Evolutionary conservation across 192 early-diverging fungal species (phyloP), one percentile per base, ranked within the genome.

Genomic region (Borealophlyctis nickersoniae): DNA sequence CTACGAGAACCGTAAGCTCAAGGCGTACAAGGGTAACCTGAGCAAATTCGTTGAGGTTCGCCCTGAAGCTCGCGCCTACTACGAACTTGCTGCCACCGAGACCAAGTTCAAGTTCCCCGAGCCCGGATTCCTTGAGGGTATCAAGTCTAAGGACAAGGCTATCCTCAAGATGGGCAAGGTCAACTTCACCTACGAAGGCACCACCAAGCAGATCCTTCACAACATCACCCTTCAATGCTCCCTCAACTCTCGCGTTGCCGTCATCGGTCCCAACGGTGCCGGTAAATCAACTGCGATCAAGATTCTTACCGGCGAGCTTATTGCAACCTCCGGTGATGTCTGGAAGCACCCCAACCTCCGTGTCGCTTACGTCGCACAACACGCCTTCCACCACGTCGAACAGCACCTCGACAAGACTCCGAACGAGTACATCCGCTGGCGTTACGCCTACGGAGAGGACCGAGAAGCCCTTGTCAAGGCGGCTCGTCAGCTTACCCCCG

Each of bases 271-370:
- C 27, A 92, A 92, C 68, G 91, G 91, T 72, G 91, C 91, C 65
- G 91, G 91, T 65, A 92, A 92, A 55, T 90, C 89, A 0, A 92
- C 91, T 30, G 79, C 89, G 77, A 89, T 92, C 77, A 92, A 92
- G 73, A 58, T 91, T 28, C 61, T 92, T 32, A 89, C 86, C 53
- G 91, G 89, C 56, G 89, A 91, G 74, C 73, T 84, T 32, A 72
- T 77, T 11, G 78, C 89, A 29, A 82, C 87, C 69, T 73, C 77
- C 24, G 89, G 89, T 66, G 80, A 79, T 24, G 82, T 90, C 27
- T 88, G 82, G 81, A 82, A 89, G 75, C 89, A 92, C 71, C 91
- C 89, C 74, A 89, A 88, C 72, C 75, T 91, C 14, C 87, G 91
- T 81, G 83, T 92, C 67, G 89, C 89, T 56, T 91, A 91, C 73